Base-by-base conservation (phyloP, 1,284 basidiomycete species). In the Exsudoporus floridanus region DNA sequence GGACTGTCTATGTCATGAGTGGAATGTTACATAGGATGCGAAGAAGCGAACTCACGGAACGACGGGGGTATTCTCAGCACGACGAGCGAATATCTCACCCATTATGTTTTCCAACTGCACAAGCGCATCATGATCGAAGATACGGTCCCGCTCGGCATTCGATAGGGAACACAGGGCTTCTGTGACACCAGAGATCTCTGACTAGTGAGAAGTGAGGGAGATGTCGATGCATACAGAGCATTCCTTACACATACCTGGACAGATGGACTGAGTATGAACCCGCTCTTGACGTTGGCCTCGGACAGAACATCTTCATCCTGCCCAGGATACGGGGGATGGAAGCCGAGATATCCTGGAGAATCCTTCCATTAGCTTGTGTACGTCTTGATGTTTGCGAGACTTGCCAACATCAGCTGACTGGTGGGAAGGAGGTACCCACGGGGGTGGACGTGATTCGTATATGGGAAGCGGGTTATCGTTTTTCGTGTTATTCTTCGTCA, bases 251-350 rank as follows among this genome's bases (percentile, higher is more conserved):
- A 25, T 50, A 89, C 90, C 36, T 81, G 75, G 34, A 94, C 86
- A 23, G 83, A 75, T 16, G 77, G 75, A 27, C 76, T 74, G 23
- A 85, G 74, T 7, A 76, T 65, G 57, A 90, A 90, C 0, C 96
- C 96, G 65, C 82, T 81, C 73, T 90, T 90, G 53, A 98, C 83
- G 60, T 88, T 88, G 0, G 70, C 64, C 53, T 91, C 86, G 0
- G 90, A 88, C 50, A 97, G 74, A 5, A 84, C 72, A 64, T 97
- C 94, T 70, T 97, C 95, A 27, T 90, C 85, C 70, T 95, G 91
- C 7, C 84, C 82, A 16, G 90, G 84, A 49, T 83, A 78, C 4
- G 93, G 90, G 36, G 94, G 93, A 67, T 90, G 84, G 67, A 94
- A 94, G 33, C 93, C 92, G 46, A 86, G 82, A 65, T 88, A 94